These are phyloP conservation scores for Gardenia jasminoides DNA, from an alignment of 257 asterid genomes.

Conservation along the genomic window DNA sequence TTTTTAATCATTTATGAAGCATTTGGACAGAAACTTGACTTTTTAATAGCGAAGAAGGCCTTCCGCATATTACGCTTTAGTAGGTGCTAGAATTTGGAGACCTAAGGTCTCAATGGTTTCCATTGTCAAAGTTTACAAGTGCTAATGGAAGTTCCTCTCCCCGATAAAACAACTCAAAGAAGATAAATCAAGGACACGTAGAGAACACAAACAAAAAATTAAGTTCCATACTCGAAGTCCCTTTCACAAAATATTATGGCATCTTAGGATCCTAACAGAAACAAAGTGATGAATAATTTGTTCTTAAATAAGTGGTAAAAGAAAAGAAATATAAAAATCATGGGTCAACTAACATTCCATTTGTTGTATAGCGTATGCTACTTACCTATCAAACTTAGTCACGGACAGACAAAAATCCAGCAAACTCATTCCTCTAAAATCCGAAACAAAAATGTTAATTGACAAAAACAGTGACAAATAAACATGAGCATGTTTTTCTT, in stretches of 20 bases:
- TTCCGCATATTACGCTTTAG: too few relatives aligned
- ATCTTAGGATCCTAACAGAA: neutral
- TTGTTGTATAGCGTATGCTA: neutral
- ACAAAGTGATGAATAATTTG: neutral
- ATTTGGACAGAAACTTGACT: too few relatives aligned
- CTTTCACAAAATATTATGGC: neutral
- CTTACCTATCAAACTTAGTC: neutral
- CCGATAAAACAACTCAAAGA: neutral
- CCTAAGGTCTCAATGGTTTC: neutral
- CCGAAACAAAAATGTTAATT: neutral
- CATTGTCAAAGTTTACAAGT: neutral
- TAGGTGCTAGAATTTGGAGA: neutral
- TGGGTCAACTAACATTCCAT: neutral
- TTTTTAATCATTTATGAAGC: too few relatives aligned
- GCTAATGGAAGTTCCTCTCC: neutral
- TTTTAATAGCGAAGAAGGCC: too few relatives aligned
- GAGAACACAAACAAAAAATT: neutral
- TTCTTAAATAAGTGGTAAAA: neutral
- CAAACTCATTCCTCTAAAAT: neutral
- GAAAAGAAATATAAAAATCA: neutral
- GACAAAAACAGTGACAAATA: neutral
- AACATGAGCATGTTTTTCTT: neutral
- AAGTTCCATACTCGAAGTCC: neutral
- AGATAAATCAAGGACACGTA: neutral
- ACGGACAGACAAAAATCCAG: slow-evolving; percentile 18